These are phyloP conservation scores for Penicillium cataractarum DNA, from an alignment of 495 filamentous ascomycete species.

Conservation along the genomic window DNA sequence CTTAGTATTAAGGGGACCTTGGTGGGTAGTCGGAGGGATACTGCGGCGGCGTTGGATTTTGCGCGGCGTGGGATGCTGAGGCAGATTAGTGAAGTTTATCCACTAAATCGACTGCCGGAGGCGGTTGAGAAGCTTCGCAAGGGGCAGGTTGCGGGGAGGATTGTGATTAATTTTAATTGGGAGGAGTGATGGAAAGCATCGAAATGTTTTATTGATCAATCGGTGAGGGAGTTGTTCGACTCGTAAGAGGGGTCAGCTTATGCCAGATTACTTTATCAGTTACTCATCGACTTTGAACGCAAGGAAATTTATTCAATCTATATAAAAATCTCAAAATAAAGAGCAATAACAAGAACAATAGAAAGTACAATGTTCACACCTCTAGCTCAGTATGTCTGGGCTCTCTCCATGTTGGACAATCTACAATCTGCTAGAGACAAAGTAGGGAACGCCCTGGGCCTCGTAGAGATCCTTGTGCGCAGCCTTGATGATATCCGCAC, in stretches of 20 bases:
- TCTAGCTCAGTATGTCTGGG: background rate
- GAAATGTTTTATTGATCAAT: too few species aligned
- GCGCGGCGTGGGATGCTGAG: conserved; percentile 48
- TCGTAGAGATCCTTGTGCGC: conserved; percentile 36
- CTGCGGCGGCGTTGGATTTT: conserved; percentile 48
- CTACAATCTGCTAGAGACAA: conserved; percentile 19
- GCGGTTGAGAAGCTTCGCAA: conserved; percentile 43
- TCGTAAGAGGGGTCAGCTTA: too few species aligned
- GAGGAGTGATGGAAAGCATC: too few species aligned
- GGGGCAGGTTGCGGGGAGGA: conserved; percentile 51
- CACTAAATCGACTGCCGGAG: conserved; percentile 41
- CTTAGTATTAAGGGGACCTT: conserved; percentile 50
- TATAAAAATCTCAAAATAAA: background rate
- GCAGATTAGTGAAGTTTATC: conserved; percentile 46
- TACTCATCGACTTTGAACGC: background rate
- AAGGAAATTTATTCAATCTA: background rate
- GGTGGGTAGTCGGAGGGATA: conserved; percentile 52
- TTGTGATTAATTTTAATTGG: conserved; percentile 55
- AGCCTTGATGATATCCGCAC: conserved; percentile 39
- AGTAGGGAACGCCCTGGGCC: conserved; percentile 22
- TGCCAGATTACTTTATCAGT: too few species aligned
- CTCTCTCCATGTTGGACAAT: background rate
- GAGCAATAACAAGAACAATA: background rate
- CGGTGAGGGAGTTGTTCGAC: too few species aligned
- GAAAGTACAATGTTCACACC: background rate